Evolutionary conservation across 371 early-diverging fungal genomes (phyloP).

Genomic region (Mucor sp.): DNA sequence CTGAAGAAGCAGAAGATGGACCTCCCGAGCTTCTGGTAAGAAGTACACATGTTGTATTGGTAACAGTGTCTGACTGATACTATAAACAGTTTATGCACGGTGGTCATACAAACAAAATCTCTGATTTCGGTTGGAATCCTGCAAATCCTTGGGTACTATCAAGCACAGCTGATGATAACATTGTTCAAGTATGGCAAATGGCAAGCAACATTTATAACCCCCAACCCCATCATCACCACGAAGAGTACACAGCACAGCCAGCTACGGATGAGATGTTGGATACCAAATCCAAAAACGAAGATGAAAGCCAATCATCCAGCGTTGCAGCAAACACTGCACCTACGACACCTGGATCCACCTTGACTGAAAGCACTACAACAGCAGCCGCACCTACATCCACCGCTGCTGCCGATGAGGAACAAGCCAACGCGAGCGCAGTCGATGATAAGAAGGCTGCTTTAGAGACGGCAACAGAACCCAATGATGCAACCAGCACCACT

Average conservation of each 20-base stretch:
- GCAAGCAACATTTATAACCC: slow-evolving; percentile 26
- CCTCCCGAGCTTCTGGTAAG: slow-evolving; percentile 94
- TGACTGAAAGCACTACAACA: background rate
- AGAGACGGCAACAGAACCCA: background rate
- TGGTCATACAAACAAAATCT: slow-evolving; percentile 98
- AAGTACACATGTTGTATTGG: background rate
- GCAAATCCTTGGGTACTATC: slow-evolving; percentile 97
- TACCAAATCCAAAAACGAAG: background rate
- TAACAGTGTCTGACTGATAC: background rate
- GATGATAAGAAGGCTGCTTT: background rate
- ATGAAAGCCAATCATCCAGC: background rate
- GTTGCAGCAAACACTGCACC: background rate
- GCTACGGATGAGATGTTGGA: background rate
- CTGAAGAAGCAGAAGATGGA: slow-evolving; percentile 93
- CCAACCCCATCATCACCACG: background rate
- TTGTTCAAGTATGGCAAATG: slow-evolving; percentile 99
- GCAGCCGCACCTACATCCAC: background rate
- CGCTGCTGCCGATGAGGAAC: background rate
- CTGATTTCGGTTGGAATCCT: slow-evolving; percentile 98
- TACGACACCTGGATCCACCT: background rate
- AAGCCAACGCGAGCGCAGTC: background rate
- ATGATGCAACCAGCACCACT: background rate
- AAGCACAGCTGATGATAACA: slow-evolving; percentile 96
- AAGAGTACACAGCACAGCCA: background rate
- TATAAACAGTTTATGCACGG: slow-evolving; percentile 92